phyloP scores from a whole-genome alignment of 805 yeast species.

The Komagataella mondaviorum region DNA sequence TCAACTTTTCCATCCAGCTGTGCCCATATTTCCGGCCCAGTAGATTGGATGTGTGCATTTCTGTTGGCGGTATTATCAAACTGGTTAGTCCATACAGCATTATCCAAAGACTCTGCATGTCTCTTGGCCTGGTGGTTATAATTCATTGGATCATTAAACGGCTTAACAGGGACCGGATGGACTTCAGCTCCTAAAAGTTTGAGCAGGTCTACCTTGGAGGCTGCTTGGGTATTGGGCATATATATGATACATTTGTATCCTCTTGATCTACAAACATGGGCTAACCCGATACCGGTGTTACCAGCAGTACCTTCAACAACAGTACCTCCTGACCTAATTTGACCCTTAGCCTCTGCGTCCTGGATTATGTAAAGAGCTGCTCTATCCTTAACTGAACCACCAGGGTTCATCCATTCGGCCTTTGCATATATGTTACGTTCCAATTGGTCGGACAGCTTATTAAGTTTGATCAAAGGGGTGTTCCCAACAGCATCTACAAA shows the following conservation, averaged over 20 bases:
- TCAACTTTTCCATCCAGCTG: slow-evolving; percentile 69
- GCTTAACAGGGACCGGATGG: slow-evolving; percentile 78
- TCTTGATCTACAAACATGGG: slow-evolving; percentile 64
- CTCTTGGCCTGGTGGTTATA: slow-evolving; percentile 80
- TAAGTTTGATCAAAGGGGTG: slow-evolving; percentile 67
- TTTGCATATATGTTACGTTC: slow-evolving; percentile 77
- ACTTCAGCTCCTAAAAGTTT: slow-evolving; percentile 76
- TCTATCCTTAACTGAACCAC: slow-evolving; percentile 85
- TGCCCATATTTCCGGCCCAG: slow-evolving; percentile 89
- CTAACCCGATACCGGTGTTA: slow-evolving; percentile 89
- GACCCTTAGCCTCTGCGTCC: slow-evolving; percentile 64
- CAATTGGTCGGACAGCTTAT: slow-evolving; percentile 37
- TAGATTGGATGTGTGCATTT: slow-evolving; percentile 77
- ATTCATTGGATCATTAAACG: slow-evolving; percentile 69
- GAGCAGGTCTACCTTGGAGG: slow-evolving; percentile 63
- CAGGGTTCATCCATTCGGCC: slow-evolving; percentile 90
- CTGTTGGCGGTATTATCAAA: slow-evolving; percentile 83
- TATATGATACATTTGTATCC: slow-evolving; percentile 80
- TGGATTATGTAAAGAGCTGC: slow-evolving; percentile 70
- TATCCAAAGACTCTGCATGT: slow-evolving; percentile 62
- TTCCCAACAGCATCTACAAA: slow-evolving; percentile 84
- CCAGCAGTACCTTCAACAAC: slow-evolving; percentile 93
- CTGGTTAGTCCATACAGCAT: slow-evolving; percentile 90
- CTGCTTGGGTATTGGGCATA: slow-evolving; percentile 87
- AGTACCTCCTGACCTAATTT: slow-evolving; percentile 66